Conservation (phyloP, 768 basidiomycete genomes). For the Phaeotremella fagi region DNA sequence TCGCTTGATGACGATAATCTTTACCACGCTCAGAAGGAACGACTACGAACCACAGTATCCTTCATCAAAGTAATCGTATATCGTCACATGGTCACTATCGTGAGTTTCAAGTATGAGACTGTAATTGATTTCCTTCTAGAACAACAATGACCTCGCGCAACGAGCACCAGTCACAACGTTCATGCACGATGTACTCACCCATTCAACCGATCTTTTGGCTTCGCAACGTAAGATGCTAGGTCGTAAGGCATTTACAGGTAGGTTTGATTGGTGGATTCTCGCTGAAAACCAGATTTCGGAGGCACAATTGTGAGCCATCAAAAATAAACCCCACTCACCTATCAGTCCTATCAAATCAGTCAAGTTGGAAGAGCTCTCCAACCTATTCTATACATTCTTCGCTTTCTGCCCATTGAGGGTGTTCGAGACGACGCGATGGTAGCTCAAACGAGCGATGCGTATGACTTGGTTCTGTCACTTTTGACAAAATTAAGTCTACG, state of each 20-base stretch:
- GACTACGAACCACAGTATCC: background rate
- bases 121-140: background rate
- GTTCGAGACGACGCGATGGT: background rate
- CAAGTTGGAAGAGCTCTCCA: slow-evolving; percentile 1
- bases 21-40: slow-evolving; percentile 1
- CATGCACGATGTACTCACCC: background rate
- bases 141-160: background rate
- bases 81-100: background rate
- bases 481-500: background rate
- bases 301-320: background rate
- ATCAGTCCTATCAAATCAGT: slow-evolving; percentile 1
- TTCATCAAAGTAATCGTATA: slow-evolving; percentile 1
- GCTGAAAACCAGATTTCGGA: background rate
- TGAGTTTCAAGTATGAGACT: background rate
- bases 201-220: background rate
- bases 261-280: background rate
- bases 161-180: background rate
- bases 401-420: background rate
- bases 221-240: slow-evolving; percentile 1
- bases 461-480: background rate
- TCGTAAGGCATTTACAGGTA: background rate
- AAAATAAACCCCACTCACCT: background rate
- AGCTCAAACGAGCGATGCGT: background rate
- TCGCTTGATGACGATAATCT: slow-evolving; percentile 2
- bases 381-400: background rate